Evolutionary conservation across 2,329 filamentous ascomycete genomes (phyloP).

Genomic region (Aspergillus neotritici): DNA sequence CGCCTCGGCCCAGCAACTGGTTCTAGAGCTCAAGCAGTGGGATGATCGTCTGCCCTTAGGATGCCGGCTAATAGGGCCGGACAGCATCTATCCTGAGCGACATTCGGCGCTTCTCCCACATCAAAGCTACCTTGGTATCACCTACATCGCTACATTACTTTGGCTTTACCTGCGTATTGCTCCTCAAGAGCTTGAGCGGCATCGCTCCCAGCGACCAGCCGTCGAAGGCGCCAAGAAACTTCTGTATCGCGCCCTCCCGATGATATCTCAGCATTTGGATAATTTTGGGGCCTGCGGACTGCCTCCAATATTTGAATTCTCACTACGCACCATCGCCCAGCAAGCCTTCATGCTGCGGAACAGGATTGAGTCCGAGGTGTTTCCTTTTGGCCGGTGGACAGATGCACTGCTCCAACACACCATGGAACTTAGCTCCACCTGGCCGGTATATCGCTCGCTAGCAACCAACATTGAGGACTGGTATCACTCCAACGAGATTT

Average conservation of each 20-base stretch:
- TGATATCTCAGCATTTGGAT: conserved; percentile 33
- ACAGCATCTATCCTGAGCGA: conserved; percentile 33
- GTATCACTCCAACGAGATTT: conserved; percentile 17
- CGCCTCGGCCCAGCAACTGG: conserved; percentile 30
- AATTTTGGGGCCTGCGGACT: conserved; percentile 34
- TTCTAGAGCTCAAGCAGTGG: conserved; percentile 34
- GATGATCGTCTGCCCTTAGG: conserved; percentile 32
- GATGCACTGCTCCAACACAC: conserved; percentile 29
- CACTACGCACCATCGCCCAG: conserved; percentile 32
- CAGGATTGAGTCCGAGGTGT: conserved; percentile 25
- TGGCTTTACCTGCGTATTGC: conserved; percentile 33
- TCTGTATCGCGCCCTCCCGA: conserved; percentile 30
- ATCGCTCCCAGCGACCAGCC: conserved; percentile 28
- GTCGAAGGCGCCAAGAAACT: conserved; percentile 34
- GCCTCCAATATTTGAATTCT: conserved; percentile 35
- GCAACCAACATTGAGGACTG: conserved; percentile 25
- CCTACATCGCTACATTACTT: conserved; percentile 33
- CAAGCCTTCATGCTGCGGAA: conserved; percentile 28
- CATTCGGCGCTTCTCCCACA: conserved; percentile 35
- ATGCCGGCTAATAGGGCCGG: conserved; percentile 33
- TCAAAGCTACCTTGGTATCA: conserved; percentile 35
- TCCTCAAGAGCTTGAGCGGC: conserved; percentile 26
- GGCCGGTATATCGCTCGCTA: conserved; percentile 33
- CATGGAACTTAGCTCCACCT: conserved; percentile 21
- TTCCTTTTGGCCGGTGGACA: conserved; percentile 32